Conservation (phyloP, 2,329 filamentous ascomycete species). For the Paecilomyces dactylethromorphus region DNA sequence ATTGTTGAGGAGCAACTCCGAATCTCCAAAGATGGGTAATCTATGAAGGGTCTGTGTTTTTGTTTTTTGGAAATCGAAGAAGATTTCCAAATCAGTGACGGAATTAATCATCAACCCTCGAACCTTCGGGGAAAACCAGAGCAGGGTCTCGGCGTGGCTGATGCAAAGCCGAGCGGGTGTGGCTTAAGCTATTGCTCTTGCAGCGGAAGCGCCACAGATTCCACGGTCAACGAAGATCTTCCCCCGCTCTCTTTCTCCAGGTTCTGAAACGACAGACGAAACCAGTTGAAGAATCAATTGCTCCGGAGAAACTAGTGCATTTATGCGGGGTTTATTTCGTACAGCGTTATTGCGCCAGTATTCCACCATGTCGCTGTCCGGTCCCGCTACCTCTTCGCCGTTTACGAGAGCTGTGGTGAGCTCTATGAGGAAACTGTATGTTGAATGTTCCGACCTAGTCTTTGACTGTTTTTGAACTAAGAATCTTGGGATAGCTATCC, state of each 20-base stretch:
- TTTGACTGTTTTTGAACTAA: constrained; percentile 5
- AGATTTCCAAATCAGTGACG: constrained; percentile 3
- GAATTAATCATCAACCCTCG: constrained; percentile 13
- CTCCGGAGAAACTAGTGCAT: not conserved
- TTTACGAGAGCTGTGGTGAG: constrained; percentile 65
- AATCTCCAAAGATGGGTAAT: not conserved
- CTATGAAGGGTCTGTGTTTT: not conserved
- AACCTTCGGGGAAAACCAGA: not conserved
- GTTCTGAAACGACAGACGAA: not conserved
- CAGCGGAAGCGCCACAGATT: not conserved
- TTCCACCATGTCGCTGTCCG: constrained; percentile 28
- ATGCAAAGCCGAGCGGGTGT: not conserved
- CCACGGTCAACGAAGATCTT: not conserved
- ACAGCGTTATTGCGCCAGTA: constrained; percentile 11
- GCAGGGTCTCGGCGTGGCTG: not conserved
- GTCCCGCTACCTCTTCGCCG: constrained; percentile 41
- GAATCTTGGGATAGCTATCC: constrained; percentile 60
- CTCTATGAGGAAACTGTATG: constrained; percentile 74
- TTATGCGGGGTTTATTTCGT: constrained; percentile 3
- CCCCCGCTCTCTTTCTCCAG: not conserved
- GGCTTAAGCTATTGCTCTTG: constrained; percentile 1
- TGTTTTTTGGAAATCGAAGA: not conserved
- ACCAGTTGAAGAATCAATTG: not conserved
- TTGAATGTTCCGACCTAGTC: constrained; percentile 12
- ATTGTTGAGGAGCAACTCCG: not conserved